Conservation (phyloP, 495 filamentous ascomycete genomes). For the Lentithecium fluviatile region DNA sequence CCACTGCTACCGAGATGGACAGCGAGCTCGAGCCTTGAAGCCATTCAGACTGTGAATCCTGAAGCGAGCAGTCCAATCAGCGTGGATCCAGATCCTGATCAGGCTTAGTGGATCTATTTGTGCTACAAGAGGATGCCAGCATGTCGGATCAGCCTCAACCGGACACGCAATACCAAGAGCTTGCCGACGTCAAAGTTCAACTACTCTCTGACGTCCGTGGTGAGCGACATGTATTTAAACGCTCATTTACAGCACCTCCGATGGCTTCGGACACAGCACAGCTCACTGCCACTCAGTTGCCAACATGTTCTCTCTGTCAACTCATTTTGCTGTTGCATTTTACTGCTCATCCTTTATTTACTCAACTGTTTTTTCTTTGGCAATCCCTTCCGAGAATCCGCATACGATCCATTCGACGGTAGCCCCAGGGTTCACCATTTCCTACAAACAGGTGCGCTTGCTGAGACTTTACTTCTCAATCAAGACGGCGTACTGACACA, state of each 20-base stretch:
- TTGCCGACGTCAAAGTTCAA: no score
- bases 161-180: no score
- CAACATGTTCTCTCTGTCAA: not conserved
- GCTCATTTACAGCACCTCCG: no score
- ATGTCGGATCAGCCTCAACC: no score
- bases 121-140: no score
- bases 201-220: no score
- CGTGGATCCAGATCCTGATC: no score
- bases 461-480: not conserved
- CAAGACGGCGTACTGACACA: not conserved
- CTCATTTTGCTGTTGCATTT: slow-evolving; percentile 1
- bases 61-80: no score
- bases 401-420: slow-evolving; percentile 4
- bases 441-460: slow-evolving; percentile 15
- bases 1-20: no score
- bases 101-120: no score
- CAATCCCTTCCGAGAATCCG: not conserved
- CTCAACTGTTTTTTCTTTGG: not conserved
- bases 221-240: not conserved
- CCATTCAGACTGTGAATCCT: no score
- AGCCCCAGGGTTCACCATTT: slow-evolving; percentile 6
- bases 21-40: no score
- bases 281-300: not conserved
- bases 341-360: not conserved
- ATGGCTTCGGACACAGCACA: not conserved